Conservation (phyloP, 1,139 yeast genomes). For the Meyerozyma elateridarum region DNA sequence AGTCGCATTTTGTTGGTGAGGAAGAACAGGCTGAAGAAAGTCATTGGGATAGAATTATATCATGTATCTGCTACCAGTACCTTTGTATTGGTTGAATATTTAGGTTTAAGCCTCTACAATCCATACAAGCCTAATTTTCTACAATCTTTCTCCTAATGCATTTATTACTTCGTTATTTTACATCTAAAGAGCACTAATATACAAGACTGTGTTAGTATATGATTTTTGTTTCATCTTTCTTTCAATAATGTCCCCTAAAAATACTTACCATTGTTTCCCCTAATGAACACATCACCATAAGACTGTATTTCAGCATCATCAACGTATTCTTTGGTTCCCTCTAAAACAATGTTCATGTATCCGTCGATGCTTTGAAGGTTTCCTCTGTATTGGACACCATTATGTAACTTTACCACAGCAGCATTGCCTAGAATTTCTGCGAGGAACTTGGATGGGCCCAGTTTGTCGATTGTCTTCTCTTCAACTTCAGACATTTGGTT, state of each 20-base stretch:
- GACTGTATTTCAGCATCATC: constrained; percentile 51
- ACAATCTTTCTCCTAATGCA: too few relatives aligned
- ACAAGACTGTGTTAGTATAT: constrained; percentile 37
- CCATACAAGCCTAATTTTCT: too few relatives aligned
- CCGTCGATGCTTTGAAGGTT: constrained; percentile 89
- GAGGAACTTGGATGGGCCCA: constrained; percentile 73
- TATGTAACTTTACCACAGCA: constrained; percentile 79
- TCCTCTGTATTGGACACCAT: constrained; percentile 78
- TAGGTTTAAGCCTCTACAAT: too few relatives aligned
- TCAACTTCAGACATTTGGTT: constrained; percentile 10
- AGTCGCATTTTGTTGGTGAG: too few relatives aligned
- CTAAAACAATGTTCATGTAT: constrained; percentile 90
- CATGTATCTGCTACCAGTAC: too few relatives aligned
- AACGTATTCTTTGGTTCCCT: constrained; percentile 64
- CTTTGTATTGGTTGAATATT: too few relatives aligned
- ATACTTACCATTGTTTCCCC: constrained; percentile 87
- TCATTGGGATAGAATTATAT: too few relatives aligned
- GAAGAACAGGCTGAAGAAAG: too few relatives aligned
- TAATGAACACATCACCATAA: constrained; percentile 85
- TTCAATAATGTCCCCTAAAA: neutral
- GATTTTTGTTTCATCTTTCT: neutral
- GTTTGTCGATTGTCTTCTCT: constrained; percentile 16
- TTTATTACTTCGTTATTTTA: too few relatives aligned
- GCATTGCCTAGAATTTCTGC: constrained; percentile 73
- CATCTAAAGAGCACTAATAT: constrained; percentile 33